Conservation (phyloP, 75 land plant species). For the Larix kaempferi region DNA sequence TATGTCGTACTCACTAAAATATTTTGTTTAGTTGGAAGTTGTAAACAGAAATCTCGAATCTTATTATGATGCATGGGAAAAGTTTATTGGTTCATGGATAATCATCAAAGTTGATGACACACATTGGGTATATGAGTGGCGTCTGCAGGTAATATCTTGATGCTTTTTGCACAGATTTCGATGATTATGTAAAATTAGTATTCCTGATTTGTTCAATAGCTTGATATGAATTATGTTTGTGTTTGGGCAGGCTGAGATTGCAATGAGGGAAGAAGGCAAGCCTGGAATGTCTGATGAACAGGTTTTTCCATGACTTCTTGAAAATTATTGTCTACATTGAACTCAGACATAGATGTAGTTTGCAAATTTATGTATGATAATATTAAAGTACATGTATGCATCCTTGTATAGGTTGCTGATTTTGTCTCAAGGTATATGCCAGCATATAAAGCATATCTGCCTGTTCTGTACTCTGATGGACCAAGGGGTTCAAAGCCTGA, state of each 20-base stretch:
- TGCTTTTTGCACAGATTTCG: background rate
- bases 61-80: conserved; percentile 94
- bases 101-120: conserved; percentile 78
- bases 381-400: background rate
- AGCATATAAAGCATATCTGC: conserved; percentile 91
- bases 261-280: conserved; percentile 85
- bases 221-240: background rate
- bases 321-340: background rate
- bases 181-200: background rate
- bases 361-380: background rate
- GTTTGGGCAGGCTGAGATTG: conserved; percentile 75
- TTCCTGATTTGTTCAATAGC: background rate
- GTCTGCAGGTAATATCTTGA: conserved; percentile 63
- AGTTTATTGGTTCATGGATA: conserved; percentile 83
- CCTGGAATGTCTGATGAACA: conserved; percentile 99
- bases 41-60: conserved; percentile 84
- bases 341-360: background rate
- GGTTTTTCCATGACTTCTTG: conserved; percentile 34
- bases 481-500: conserved; percentile 61
- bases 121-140: conserved; percentile 83
- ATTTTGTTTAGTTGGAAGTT: conserved; percentile 63
- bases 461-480: conserved; percentile 80
- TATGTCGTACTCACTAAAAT: background rate
- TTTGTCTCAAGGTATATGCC: conserved; percentile 98
- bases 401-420: conserved; percentile 60